Conservation (phyloP, 73 alveolate species). For the Paramecium tetraurelia region DNA sequence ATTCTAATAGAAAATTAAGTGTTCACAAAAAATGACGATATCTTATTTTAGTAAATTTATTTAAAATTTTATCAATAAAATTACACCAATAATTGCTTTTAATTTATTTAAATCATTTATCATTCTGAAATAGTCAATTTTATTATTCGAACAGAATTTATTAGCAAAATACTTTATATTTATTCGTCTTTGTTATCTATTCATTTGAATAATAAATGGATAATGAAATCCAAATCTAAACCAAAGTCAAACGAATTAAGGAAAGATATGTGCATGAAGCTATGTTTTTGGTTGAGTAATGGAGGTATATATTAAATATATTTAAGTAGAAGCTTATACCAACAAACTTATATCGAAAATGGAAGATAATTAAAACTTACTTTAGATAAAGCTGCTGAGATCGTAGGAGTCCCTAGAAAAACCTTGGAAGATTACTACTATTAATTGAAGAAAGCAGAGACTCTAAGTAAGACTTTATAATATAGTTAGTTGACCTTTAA, state of each 20-base stretch:
- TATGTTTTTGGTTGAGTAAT: neutral
- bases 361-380: slow-evolving; percentile 45
- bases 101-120: neutral
- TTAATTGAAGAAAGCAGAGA: slow-evolving; percentile 44
- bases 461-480: neutral
- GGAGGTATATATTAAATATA: neutral
- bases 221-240: neutral
- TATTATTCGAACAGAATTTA: neutral
- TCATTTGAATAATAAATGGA: slow-evolving; percentile 6
- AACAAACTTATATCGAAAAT: neutral
- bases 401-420: slow-evolving; percentile 57
- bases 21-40: neutral
- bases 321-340: neutral
- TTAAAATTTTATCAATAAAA: neutral
- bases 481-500: slow-evolving; percentile 35
- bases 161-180: neutral
- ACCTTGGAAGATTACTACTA: slow-evolving; percentile 64
- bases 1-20: neutral
- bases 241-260: neutral
- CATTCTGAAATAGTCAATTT: neutral
- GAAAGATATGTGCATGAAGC: slow-evolving; percentile 49
- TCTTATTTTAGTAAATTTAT: neutral
- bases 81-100: neutral
- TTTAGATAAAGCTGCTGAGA: slow-evolving; percentile 58
- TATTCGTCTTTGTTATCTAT: neutral